A percentile compares a stretch with the other conserved stretches of the same genome.
phyloP scores from a whole-genome alignment of 139 green algal genomes.

The Deuterostichococcus epilithicus region DNA sequence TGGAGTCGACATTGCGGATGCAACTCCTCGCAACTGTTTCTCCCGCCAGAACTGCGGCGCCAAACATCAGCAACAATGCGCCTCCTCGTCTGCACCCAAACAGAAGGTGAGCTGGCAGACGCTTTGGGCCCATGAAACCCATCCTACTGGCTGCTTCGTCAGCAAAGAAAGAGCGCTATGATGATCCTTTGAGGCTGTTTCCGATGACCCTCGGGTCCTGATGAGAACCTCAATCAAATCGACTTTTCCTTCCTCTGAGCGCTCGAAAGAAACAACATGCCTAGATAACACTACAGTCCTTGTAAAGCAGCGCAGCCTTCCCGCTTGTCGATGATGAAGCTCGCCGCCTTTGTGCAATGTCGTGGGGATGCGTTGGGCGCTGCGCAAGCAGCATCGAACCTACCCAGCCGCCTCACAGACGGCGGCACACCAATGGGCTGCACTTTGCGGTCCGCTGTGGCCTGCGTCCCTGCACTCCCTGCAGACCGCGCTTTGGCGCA shows the following conservation, averaged over 20 bases:
- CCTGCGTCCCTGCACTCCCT: not conserved
- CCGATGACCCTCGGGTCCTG: slow-evolving; percentile 28
- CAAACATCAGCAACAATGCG: too few relatives aligned
- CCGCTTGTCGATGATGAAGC: slow-evolving; percentile 16
- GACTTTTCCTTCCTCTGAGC: slow-evolving; percentile 55
- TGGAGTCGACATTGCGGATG: too few relatives aligned
- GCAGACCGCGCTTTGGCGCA: too few relatives aligned
- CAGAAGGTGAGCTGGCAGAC: too few relatives aligned
- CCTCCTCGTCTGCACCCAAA: too few relatives aligned
- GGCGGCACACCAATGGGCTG: too few relatives aligned
- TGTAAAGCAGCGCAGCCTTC: not conserved
- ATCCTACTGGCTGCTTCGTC: too few relatives aligned
- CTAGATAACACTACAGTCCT: not conserved
- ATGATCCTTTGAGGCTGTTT: slow-evolving; percentile 52
- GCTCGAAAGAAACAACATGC: slow-evolving; percentile 5
- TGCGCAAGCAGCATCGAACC: slow-evolving; percentile 7
- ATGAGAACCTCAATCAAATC: slow-evolving; percentile 43
- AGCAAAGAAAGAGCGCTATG: slow-evolving; percentile 29
- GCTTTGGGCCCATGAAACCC: too few relatives aligned
- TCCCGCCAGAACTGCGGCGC: too few relatives aligned
- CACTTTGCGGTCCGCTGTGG: too few relatives aligned
- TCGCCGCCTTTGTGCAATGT: slow-evolving; percentile 7
- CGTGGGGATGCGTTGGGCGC: slow-evolving; percentile 1
- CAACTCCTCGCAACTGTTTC: too few relatives aligned
- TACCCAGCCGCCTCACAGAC: not conserved